Conservation (phyloP, 1,139 yeast species). For the Zygoascus sp. region DNA sequence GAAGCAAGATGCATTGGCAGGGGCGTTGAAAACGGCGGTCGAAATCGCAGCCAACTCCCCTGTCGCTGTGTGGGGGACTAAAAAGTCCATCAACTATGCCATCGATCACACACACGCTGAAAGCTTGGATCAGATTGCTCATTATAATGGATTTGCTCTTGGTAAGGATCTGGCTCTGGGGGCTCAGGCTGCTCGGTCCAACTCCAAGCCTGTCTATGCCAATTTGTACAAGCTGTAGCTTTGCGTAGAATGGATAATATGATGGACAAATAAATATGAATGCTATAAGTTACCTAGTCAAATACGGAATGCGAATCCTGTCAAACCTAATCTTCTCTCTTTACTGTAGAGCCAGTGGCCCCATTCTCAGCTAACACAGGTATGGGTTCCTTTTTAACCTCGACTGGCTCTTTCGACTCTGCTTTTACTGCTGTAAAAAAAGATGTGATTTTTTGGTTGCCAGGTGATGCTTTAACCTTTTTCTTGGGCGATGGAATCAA, state of each 20-base stretch:
- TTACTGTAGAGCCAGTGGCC: not conserved
- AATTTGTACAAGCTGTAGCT: conserved; percentile 16
- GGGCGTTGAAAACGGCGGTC: conserved; percentile 50
- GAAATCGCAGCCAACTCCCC: conserved; percentile 46
- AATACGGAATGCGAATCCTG: no score
- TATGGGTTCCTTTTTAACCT: no score
- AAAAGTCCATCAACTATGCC: conserved; percentile 52
- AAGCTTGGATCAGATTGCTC: conserved; percentile 53
- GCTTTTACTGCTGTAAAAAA: not conserved
- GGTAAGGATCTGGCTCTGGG: conserved; percentile 36
- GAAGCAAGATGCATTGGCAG: conserved; percentile 47
- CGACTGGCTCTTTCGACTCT: not conserved
- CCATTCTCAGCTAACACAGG: not conserved
- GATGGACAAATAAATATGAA: no score
- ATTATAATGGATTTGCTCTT: conserved; percentile 47
- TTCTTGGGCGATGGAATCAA: conserved; percentile 3
- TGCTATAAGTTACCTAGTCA: no score
- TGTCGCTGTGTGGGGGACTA: conserved; percentile 67
- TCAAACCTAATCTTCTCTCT: no score
- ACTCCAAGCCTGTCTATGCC: conserved; percentile 31
- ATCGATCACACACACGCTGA: conserved; percentile 43
- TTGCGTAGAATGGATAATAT: no score
- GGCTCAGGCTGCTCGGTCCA: conserved; percentile 29
- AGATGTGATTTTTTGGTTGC: conserved; percentile 1
- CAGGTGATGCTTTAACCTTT: conserved; percentile 5